These are phyloP conservation scores for Heliamphora exappendiculata DNA, from an alignment of 148 eudicot genomes.

Conservation along the genomic window DNA sequence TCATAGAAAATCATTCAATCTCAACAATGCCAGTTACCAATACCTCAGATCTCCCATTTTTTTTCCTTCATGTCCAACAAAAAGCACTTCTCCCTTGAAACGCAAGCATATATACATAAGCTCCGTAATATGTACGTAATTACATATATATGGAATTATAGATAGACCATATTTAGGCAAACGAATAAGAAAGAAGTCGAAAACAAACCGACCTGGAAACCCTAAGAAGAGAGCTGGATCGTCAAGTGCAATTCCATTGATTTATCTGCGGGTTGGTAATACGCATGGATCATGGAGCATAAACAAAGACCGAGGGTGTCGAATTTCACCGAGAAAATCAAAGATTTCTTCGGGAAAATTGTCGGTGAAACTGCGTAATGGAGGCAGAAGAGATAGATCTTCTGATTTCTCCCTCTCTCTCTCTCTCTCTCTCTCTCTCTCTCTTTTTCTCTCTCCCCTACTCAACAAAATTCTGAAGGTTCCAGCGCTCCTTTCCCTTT, in stretches of 20 bases:
- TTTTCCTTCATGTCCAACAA: background rate
- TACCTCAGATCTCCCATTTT: conserved; percentile 8
- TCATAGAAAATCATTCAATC: background rate
- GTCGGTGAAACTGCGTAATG: background rate
- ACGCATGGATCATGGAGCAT: background rate
- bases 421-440: background rate
- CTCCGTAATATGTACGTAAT: background rate
- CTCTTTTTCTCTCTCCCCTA: conserved; percentile 3
- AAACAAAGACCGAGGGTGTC: background rate
- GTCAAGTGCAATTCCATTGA: background rate
- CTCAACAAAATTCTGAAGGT: conserved; percentile 10
- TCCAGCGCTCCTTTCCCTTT: conserved; percentile 5
- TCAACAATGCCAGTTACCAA: conserved; percentile 13
- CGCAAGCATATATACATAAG: background rate
- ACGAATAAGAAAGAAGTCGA: background rate
- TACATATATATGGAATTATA: background rate
- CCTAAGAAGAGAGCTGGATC: conserved; percentile 12
- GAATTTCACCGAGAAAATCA: conserved; percentile 3
- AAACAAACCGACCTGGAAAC: background rate
- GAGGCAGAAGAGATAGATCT: conserved; percentile 6
- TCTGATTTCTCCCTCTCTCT: background rate
- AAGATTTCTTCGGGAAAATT: conserved; percentile 8
- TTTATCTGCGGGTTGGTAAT: background rate
- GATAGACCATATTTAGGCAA: background rate
- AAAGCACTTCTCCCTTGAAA: background rate